Conservation (phyloP, 805 yeast genomes). For the Candida xyloterini region DNA sequence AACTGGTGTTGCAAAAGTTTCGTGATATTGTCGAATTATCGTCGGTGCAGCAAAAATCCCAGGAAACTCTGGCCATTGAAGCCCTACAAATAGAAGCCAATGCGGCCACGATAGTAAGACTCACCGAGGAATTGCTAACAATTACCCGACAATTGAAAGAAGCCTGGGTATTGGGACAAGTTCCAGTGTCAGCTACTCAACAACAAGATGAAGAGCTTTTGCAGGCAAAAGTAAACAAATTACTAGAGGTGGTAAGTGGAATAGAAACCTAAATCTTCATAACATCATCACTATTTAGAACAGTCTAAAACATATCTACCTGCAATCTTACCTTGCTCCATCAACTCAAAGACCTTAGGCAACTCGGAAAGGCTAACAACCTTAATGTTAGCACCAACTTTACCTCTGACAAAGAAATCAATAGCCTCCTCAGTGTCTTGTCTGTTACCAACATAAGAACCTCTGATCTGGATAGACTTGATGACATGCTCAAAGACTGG, state of each 20-base stretch:
- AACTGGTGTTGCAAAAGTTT: conserved; percentile 48
- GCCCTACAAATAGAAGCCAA: conserved; percentile 54
- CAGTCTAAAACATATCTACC: conserved; percentile 92
- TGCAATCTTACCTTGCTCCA: conserved; percentile 82
- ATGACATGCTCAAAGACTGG: conserved; percentile 73
- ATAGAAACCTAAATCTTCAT: conserved; percentile 15
- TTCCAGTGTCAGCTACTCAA: conserved; percentile 33
- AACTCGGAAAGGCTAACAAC: conserved; percentile 74
- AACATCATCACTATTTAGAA: conserved; percentile 39
- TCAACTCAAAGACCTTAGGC: conserved; percentile 65
- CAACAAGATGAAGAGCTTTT: conserved; percentile 19
- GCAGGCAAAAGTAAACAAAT: conserved; percentile 33
- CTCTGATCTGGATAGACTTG: conserved; percentile 68
- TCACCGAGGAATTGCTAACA: conserved; percentile 50
- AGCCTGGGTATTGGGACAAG: conserved; percentile 56
- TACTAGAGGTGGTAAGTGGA: conserved; percentile 35
- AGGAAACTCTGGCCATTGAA: conserved; percentile 45
- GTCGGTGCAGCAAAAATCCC: conserved; percentile 31
- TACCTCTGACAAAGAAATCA: conserved; percentile 68
- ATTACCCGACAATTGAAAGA: conserved; percentile 50
- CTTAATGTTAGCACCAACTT: conserved; percentile 63
- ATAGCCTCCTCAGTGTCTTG: conserved; percentile 79
- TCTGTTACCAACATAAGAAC: conserved; percentile 89
- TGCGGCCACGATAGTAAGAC: conserved; percentile 47
- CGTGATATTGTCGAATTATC: conserved; percentile 52